Percentiles rank a stretch among this genome's conserved stretches.
phyloP scores from a whole-genome alignment of 805 yeast species.

The Nakazawaea molendinolei region DNA sequence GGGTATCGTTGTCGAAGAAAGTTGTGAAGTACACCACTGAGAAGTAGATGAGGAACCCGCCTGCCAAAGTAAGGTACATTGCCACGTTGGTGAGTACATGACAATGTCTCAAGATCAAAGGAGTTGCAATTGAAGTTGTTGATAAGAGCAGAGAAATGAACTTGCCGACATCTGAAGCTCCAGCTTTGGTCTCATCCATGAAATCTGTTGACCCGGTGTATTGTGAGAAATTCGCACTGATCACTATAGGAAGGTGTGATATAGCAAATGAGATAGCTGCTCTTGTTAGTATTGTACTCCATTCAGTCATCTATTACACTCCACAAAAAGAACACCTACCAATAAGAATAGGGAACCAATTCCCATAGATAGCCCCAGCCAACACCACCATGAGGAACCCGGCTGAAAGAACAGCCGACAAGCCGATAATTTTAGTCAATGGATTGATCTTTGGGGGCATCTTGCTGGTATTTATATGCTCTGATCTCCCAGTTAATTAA shows the following conservation, averaged over 20 bases:
- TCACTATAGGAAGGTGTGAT: conserved; percentile 68
- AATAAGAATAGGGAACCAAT: conserved; percentile 86
- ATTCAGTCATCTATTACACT: too few species aligned
- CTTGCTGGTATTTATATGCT: too few species aligned
- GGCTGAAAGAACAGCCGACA: conserved; percentile 72
- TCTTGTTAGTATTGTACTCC: conserved; percentile 6
- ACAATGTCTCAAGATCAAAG: conserved; percentile 72
- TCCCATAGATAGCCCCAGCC: conserved; percentile 81
- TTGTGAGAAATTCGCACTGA: conserved; percentile 21
- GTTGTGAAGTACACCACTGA: conserved; percentile 78
- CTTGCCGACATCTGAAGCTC: conserved; percentile 58
- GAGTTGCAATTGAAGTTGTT: conserved; percentile 39
- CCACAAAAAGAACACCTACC: conserved; percentile 37
- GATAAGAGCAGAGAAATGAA: conserved; percentile 69
- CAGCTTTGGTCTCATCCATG: conserved; percentile 46
- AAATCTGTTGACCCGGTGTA: conserved; percentile 36
- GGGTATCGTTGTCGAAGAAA: conserved; percentile 59
- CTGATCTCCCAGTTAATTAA: too few species aligned
- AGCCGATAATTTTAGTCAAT: conserved; percentile 68
- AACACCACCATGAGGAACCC: conserved; percentile 86
- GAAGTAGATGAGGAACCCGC: conserved; percentile 76
- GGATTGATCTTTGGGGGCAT: conserved; percentile 42
- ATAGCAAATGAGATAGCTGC: conserved; percentile 46
- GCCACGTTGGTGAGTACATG: conserved; percentile 66
- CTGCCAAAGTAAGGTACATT: conserved; percentile 66